Percentiles rank a stretch among this genome's conserved stretches.
phyloP scores from a whole-genome alignment of 306 rosid genomes.

The Arachis stenosperma region DNA sequence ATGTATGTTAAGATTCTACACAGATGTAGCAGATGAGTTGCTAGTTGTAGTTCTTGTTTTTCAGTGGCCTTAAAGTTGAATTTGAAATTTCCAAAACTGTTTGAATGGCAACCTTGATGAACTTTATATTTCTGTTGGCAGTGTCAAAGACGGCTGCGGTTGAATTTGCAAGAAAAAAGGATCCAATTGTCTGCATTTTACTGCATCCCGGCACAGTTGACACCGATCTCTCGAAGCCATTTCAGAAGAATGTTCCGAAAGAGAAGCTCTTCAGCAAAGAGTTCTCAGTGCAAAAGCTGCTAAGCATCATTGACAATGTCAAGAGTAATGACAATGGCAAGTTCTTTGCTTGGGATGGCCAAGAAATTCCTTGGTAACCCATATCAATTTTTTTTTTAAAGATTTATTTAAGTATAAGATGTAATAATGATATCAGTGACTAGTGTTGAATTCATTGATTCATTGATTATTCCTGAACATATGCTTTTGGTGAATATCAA shows the following conservation, averaged over 20 bases:
- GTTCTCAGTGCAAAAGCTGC: constrained; percentile 77
- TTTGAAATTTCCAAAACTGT: constrained; percentile 19
- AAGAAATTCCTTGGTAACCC: constrained; percentile 90
- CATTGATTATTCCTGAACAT: constrained; percentile 19
- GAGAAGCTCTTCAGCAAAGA: constrained; percentile 81
- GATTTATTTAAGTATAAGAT: background rate
- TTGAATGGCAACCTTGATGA: constrained; percentile 15
- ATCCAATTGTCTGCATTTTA: constrained; percentile 72
- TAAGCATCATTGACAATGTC: constrained; percentile 64
- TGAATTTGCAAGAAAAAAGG: constrained; percentile 82
- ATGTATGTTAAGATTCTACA: background rate
- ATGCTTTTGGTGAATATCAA: too few species aligned
- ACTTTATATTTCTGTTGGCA: constrained; percentile 32
- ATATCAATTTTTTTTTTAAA: background rate
- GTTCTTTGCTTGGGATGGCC: constrained; percentile 97
- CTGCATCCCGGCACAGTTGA: constrained; percentile 99
- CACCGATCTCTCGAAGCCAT: constrained; percentile 93
- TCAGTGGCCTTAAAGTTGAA: constrained; percentile 8
- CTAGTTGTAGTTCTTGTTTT: too few species aligned
- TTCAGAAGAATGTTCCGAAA: constrained; percentile 82
- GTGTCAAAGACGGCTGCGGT: constrained; percentile 75
- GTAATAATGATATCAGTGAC: constrained; percentile 21
- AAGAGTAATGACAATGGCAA: constrained; percentile 81
- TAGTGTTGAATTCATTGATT: constrained; percentile 27
- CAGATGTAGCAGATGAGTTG: background rate